A percentile compares a stretch with the other conserved stretches of the same genome.
Evolutionary conservation across 306 rosid genomes (phyloP).

Genomic region (Begonia loranthoides): DNA sequence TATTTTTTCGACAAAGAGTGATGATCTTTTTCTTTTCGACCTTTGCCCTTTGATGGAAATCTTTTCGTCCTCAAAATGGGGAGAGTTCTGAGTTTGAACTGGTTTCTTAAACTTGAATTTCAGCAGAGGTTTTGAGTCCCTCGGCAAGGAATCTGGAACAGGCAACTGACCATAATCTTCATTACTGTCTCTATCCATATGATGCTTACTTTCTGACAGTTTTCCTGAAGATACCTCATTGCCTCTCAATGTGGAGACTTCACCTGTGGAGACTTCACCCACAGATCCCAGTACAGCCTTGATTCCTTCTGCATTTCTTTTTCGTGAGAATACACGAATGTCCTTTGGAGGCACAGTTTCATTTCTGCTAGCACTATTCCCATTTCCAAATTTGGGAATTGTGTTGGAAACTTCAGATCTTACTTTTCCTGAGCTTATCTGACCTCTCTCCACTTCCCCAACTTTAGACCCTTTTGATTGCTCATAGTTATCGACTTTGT

Average conservation of each 20-base stretch:
- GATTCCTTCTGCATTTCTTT: conserved; percentile 29
- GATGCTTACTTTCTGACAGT: conserved; percentile 49
- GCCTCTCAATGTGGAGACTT: conserved; percentile 22
- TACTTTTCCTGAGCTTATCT: conserved; percentile 61
- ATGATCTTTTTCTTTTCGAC: conserved; percentile 89
- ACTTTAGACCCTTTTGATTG: conserved; percentile 43
- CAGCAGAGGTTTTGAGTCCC: conserved; percentile 65
- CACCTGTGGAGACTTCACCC: conserved; percentile 18
- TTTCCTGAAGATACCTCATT: conserved; percentile 33
- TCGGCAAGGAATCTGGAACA: conserved; percentile 42
- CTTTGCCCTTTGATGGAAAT: conserved; percentile 80
- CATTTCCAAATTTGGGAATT: conserved; percentile 25
- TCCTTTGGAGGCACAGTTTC: conserved; percentile 27
- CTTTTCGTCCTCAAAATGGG: conserved; percentile 61
- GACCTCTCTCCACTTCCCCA: conserved; percentile 55
- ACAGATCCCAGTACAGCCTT: conserved; percentile 17
- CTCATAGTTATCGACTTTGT: conserved; percentile 28
- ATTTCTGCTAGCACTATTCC: conserved; percentile 33
- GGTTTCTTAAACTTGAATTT: conserved; percentile 79
- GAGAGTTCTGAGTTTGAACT: conserved; percentile 51
- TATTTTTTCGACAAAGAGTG: conserved; percentile 49
- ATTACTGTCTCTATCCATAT: conserved; percentile 23
- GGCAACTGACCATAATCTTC: conserved; percentile 32
- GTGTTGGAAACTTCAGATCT: conserved; percentile 39
- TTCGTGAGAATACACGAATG: conserved; percentile 22